These are phyloP conservation scores for Saturnispora sekii DNA, from an alignment of 805 yeast species.

Conservation along the genomic window DNA sequence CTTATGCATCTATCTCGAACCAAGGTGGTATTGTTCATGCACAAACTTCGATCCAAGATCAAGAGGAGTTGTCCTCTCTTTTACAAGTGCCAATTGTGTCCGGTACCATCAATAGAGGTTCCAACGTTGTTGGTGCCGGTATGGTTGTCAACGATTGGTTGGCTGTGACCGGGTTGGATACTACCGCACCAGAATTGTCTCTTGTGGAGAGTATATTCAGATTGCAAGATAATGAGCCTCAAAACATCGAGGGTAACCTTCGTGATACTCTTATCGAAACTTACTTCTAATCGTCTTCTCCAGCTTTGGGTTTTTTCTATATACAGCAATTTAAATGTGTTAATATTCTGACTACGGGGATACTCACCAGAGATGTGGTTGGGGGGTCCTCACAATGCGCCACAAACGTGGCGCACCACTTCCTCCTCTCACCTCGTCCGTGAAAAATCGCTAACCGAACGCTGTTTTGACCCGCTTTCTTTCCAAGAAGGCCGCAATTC, in stretches of 20 bases:
- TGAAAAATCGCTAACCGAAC: no score
- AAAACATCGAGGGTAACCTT: constrained; percentile 70
- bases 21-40: constrained; percentile 99
- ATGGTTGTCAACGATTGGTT: constrained; percentile 98
- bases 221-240: constrained; percentile 85
- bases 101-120: constrained; percentile 97
- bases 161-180: constrained; percentile 93
- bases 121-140: constrained; percentile 96
- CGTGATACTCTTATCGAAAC: constrained; percentile 92
- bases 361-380: no score
- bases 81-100: constrained; percentile 97
- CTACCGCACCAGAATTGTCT: constrained; percentile 97
- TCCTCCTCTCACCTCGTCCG: no score
- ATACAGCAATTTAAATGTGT: constrained; percentile 1
- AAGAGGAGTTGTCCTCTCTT: constrained; percentile 91
- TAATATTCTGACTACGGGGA: background rate
- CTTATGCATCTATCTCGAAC: constrained; percentile 88
- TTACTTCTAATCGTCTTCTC: constrained; percentile 42
- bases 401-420: no score
- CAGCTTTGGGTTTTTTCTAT: constrained; percentile 6
- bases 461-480: background rate
- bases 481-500: background rate
- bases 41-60: constrained; percentile 93
- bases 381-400: no score
- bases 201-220: constrained; percentile 95